These are phyloP conservation scores for Globisporangium barbulae DNA, from an alignment of 352 stramenopile species.

Conservation along the genomic window DNA sequence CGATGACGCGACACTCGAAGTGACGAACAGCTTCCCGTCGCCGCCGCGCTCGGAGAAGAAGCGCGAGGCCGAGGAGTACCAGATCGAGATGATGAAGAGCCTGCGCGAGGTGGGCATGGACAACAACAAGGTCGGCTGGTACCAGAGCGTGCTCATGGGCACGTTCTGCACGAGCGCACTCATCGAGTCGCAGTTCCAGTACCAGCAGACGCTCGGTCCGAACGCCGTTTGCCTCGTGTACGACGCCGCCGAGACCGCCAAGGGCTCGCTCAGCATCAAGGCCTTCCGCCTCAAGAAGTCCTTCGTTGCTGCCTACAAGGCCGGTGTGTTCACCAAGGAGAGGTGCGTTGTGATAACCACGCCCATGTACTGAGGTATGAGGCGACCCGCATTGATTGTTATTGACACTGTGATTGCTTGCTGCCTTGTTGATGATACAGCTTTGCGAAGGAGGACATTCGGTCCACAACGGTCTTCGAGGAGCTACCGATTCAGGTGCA, in stretches of 20 bases:
- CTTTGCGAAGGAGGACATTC: conserved; percentile 82
- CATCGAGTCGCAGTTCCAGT: conserved; percentile 95
- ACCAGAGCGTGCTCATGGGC: conserved; percentile 96
- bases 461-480: conserved; percentile 91
- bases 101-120: conserved; percentile 97
- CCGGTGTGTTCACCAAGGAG: conserved; percentile 77
- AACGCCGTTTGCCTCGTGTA: conserved; percentile 98
- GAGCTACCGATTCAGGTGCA: conserved; percentile 95
- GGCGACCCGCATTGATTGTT: not conserved
- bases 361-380: not conserved
- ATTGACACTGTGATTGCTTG: not conserved
- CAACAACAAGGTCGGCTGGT: conserved; percentile 99
- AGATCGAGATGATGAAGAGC: conserved; percentile 99
- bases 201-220: conserved; percentile 95
- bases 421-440: conserved; percentile 14
- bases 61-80: conserved; percentile 91
- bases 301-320: conserved; percentile 92
- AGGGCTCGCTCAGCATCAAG: conserved; percentile 94
- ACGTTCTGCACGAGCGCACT: conserved; percentile 95
- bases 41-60: conserved; percentile 78
- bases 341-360: conserved; percentile 14
- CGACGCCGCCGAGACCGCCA: conserved; percentile 95
- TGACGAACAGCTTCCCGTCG: conserved; percentile 98
- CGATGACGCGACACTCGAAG: conserved; percentile 85
- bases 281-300: conserved; percentile 94